phyloP scores from a whole-genome alignment of 345 rosid genomes.

The Dipteronia sinensis region DNA sequence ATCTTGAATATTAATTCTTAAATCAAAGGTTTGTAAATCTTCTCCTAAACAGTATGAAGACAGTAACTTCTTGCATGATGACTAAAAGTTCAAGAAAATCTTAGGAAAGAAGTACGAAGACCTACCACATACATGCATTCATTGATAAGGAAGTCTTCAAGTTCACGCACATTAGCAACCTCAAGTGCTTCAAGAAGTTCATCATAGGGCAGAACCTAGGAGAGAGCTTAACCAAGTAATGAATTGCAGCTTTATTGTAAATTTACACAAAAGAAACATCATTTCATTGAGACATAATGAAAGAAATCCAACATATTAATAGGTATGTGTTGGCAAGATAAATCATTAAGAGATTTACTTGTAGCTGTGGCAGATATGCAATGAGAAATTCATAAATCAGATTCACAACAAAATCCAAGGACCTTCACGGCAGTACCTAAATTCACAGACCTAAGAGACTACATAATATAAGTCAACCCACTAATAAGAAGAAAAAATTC shows the following conservation, averaged over 20 bases:
- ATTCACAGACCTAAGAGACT: not conserved
- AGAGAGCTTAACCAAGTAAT: constrained; percentile 16
- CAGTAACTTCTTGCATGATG: constrained; percentile 13
- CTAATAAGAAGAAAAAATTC: not conserved
- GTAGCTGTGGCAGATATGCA: not conserved
- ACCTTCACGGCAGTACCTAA: not conserved
- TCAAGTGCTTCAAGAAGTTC: constrained; percentile 44
- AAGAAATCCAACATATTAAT: constrained; percentile 4
- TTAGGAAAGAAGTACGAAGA: constrained; percentile 7
- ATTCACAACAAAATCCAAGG: not conserved
- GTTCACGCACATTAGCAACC: constrained; percentile 47
- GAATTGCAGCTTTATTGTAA: not conserved
- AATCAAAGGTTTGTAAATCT: constrained; percentile 19
- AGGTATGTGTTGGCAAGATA: not conserved
- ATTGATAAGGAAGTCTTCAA: constrained; percentile 52
- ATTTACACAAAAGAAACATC: not conserved
- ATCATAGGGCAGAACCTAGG: constrained; percentile 44
- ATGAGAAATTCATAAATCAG: not conserved
- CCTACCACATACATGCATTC: constrained; percentile 52
- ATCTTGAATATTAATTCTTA: not conserved
- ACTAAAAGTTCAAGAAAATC: not conserved
- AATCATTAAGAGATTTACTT: not conserved
- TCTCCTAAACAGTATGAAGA: constrained; percentile 2
- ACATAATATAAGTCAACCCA: not conserved
- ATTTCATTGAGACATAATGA: not conserved